Base-by-base conservation (phyloP, 2,329 filamentous ascomycete genomes). In the Neofusicoccum cordaticola region DNA sequence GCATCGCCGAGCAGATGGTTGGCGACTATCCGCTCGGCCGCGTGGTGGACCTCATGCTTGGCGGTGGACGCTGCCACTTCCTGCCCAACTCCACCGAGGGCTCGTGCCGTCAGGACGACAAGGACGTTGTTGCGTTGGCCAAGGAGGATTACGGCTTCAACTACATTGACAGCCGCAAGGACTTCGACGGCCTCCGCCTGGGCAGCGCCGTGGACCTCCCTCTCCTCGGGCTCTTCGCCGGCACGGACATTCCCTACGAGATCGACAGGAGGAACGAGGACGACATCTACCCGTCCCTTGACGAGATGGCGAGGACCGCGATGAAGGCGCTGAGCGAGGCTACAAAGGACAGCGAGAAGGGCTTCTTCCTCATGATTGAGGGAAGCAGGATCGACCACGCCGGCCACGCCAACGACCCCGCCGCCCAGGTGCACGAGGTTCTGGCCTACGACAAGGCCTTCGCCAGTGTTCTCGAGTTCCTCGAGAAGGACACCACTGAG, bases 301-400 rank as follows among this genome's bases (percentile, higher is more conserved):
- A 91, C 74, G 93, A 97, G 78, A 98, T 97, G 93, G 87, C 94
- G 8, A 84, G 85, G 69, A 92, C 91, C 15, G 94, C 95, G 1
- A 82, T 99, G 67, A 86, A 84, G 13, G 88, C 91, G 1, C 85
- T 99, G 27, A 90, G 90, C 67, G 87, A 88, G 66, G 95, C 93
- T 0, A 97, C 95, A 0, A 83, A 86, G 72, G 83, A 93, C 73
- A 92, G 86, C 67, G 92, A 98, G 47, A 88, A 96, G 77, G 95
- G 95, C 4, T 99, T 98, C 83, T 99, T 99, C 79, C 83, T 99
- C 71, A 97, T 99, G 94, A 96, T 99, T 67, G 95, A 99, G 78
- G 95, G 93, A 4, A 96, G 92, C 71, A 86, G 95, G 47, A 98
- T 99, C 71, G 95, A 99, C 73, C 95, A 99, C 75, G 94, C 95